Evolutionary conservation across 257 asterid genomes (phyloP).

Genomic region (Osmanthus fragrans): DNA sequence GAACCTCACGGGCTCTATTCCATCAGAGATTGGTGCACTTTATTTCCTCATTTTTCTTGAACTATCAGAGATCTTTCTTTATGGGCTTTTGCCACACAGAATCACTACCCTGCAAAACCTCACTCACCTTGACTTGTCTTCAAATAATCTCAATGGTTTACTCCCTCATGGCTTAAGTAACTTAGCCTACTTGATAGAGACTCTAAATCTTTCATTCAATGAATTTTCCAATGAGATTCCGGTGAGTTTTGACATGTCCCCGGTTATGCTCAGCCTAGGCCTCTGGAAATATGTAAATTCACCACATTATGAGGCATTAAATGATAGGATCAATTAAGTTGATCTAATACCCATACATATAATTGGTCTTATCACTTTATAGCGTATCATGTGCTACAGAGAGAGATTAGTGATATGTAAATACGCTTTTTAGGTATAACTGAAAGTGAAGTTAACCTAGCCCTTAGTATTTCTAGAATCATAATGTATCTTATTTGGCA

Average conservation of each 20-base stretch:
- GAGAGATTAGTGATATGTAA: too few relatives aligned
- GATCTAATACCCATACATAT: too few relatives aligned
- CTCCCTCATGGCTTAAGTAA: slow-evolving; percentile 57
- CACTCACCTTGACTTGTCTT: slow-evolving; percentile 50
- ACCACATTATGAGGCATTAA: too few relatives aligned
- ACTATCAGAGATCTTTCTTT: not conserved
- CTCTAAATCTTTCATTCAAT: slow-evolving; percentile 74
- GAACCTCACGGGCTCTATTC: slow-evolving; percentile 74
- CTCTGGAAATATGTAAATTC: slow-evolving; percentile 25
- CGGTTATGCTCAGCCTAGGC: slow-evolving; percentile 77
- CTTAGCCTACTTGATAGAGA: slow-evolving; percentile 60
- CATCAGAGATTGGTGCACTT: slow-evolving; percentile 83
- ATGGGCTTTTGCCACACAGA: slow-evolving; percentile 69
- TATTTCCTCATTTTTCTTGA: slow-evolving; percentile 59
- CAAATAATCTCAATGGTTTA: slow-evolving; percentile 66
- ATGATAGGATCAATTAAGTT: too few relatives aligned
- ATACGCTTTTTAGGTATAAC: too few relatives aligned
- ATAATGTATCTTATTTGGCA: too few relatives aligned
- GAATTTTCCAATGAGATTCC: slow-evolving; percentile 70
- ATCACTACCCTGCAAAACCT: slow-evolving; percentile 55
- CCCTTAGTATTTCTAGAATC: too few relatives aligned
- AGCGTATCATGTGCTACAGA: too few relatives aligned
- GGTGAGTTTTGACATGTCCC: slow-evolving; percentile 61
- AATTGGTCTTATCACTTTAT: too few relatives aligned
- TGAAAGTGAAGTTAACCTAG: too few relatives aligned